Percentiles rank a stretch among this genome's conserved stretches.
phyloP scores from a whole-genome alignment of 768 basidiomycete species.

The Pisolithus sp. region DNA sequence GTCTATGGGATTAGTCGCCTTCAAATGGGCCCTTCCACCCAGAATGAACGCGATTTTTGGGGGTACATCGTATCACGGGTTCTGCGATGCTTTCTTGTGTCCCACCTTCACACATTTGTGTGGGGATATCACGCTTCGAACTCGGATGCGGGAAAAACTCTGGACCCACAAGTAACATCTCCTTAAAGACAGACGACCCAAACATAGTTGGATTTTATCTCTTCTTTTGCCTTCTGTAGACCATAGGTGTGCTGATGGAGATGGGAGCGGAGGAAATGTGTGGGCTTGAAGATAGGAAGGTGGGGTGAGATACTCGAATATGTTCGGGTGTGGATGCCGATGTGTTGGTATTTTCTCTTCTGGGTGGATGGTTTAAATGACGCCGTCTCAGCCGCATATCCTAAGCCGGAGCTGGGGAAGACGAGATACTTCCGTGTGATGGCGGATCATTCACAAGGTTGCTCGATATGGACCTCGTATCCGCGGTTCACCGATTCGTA shows the following conservation, averaged over 20 bases:
- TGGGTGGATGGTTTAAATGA: not conserved
- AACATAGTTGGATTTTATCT: not conserved
- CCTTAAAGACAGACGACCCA: not conserved
- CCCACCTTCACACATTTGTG: not conserved
- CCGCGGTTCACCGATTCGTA: not conserved
- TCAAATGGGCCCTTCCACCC: not conserved
- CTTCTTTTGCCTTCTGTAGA: not conserved
- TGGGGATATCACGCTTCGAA: not conserved
- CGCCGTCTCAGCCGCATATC: not conserved
- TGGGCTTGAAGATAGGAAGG: not conserved
- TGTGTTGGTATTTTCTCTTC: not conserved
- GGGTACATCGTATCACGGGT: not conserved
- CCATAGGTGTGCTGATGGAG: not conserved
- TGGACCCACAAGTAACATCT: not conserved
- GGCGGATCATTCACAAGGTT: not conserved
- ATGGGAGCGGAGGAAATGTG: not conserved
- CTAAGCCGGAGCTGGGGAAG: not conserved
- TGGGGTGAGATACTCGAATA: too few species aligned
- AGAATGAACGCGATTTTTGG: not conserved
- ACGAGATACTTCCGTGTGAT: not conserved
- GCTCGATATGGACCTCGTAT: not conserved
- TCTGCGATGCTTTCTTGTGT: not conserved
- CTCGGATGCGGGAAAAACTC: not conserved
- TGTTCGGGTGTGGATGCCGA: too few species aligned
- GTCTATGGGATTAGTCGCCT: not conserved